Evolutionary conservation across 768 basidiomycete genomes (phyloP), one percentile per base, ranked within the genome.

Genomic region (Plicaturopsis crispa): DNA sequence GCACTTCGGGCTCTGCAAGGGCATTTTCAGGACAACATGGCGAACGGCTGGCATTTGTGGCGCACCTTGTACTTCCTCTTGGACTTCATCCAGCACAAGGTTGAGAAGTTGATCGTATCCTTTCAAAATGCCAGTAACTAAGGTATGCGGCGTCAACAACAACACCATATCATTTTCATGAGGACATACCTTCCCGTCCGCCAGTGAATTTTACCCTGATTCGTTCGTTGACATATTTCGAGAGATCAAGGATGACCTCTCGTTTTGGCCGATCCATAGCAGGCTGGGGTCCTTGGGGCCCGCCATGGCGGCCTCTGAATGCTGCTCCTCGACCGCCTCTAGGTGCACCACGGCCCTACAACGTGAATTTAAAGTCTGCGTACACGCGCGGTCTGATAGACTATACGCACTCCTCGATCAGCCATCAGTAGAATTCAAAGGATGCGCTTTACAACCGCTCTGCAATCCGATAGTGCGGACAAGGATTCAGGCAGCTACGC

Each of bases 121-220:
- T 62, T 99, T 99, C 45, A 99, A 62, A 13, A 86, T 73, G 3
- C 96, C 96, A 6, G 78, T 85, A 37, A 97, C 94, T 97, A 50
- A 16, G 16, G 36, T 43, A 16, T 35, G 23, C 23, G 35, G 40
- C 45, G 41, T 42, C 38, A 34, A 38, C 45, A 40, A 20, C 19
- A 45, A 32, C n/a, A n/a, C n/a, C n/a, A 28, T 28, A 28, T 8
- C 26, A 8, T 28, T 8, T 28, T 14, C 14, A 14, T 28, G 26
- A 28, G 26, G 14, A 28, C 26, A 28, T 8, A 88, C 93, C 92
- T 75, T 99, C 92, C 28, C 96, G 68, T 26, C 94, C 94, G 31
- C 96, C 96, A n/a, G 90, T 90, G 55, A 99, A 98, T 62, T 96
- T 97, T 53, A 98, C 92, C 40, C 90, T 67, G 55, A 99, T 88